Percentiles rank a stretch among this genome's conserved stretches.
Evolutionary conservation across 2,329 filamentous ascomycete genomes (phyloP).

Genomic region (Epichloe sibirici): DNA sequence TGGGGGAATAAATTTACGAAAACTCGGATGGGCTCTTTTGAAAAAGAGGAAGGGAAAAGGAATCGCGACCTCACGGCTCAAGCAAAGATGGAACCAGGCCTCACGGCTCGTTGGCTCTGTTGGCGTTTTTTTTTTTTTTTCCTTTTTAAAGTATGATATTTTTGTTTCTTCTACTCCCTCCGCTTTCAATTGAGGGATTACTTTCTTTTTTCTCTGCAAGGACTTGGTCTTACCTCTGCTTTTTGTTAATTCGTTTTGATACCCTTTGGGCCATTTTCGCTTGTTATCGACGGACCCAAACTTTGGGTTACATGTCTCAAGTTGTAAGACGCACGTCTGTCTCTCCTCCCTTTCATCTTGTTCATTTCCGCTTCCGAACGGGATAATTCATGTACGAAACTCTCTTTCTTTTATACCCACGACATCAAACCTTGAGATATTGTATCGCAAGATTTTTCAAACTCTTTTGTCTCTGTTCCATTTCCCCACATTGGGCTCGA

Average conservation of each 20-base stretch:
- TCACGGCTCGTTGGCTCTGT: conserved; percentile 15
- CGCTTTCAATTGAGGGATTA: neutral
- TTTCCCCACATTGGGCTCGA: neutral
- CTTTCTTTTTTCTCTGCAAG: neutral
- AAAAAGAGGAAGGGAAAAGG: conserved; percentile 6
- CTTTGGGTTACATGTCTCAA: neutral
- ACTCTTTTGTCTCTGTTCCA: too few relatives aligned
- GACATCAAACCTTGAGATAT: neutral
- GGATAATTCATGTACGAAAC: neutral
- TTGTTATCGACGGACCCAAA: neutral
- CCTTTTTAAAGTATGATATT: neutral
- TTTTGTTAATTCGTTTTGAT: neutral
- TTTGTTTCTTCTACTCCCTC: neutral
- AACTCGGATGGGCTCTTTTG: neutral
- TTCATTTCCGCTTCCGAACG: neutral
- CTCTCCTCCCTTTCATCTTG: neutral
- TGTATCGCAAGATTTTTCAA: neutral
- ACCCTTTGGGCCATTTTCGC: neutral
- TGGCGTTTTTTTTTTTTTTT: conserved; percentile 5
- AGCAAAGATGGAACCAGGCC: conserved; percentile 16
- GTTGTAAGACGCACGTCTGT: neutral
- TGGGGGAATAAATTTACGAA: neutral
- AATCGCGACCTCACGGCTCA: conserved; percentile 18
- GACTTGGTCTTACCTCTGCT: neutral
- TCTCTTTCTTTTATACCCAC: neutral